phyloP scores from a whole-genome alignment of 2,329 filamentous ascomycete species.

The Piedraia hortae region DNA sequence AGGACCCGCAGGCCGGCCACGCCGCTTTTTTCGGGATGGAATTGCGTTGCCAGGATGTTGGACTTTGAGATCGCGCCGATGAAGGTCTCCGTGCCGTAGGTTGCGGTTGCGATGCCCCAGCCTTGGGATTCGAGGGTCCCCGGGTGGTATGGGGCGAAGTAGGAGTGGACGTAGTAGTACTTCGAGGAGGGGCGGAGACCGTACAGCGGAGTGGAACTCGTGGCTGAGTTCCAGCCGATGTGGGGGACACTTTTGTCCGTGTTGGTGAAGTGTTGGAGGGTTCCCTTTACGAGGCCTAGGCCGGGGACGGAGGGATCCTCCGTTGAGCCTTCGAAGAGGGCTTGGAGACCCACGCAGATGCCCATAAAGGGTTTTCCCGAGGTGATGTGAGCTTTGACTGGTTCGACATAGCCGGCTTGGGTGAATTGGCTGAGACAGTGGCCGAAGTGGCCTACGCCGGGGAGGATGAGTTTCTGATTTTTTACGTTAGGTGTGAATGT shows the following conservation, averaged over 20 bases:
- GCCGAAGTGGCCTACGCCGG: constrained; percentile 90
- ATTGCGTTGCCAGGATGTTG: constrained; percentile 78
- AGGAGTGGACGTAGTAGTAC: constrained; percentile 98
- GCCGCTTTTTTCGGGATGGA: constrained; percentile 94
- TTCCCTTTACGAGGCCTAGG: constrained; percentile 43
- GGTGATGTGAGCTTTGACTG: constrained; percentile 56
- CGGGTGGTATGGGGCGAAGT: constrained; percentile 48
- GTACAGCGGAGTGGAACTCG: constrained; percentile 30
- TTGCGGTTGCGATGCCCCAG: constrained; percentile 77
- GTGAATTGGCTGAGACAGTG: constrained; percentile 74
- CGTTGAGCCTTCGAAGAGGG: constrained; percentile 59
- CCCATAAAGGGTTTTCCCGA: constrained; percentile 94
- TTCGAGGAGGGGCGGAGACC: constrained; percentile 58
- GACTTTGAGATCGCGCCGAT: constrained; percentile 66
- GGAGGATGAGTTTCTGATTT: constrained; percentile 79
- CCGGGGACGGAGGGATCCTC: constrained; percentile 49
- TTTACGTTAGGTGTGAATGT: too few species aligned
- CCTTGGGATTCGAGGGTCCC: constrained; percentile 54
- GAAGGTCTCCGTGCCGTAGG: constrained; percentile 71
- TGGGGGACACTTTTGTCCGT: constrained; percentile 75
- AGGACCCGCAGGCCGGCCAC: constrained; percentile 62
- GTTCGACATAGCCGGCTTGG: constrained; percentile 56
- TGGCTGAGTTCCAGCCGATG: constrained; percentile 90
- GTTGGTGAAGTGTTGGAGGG: constrained; percentile 51
- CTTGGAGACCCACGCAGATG: constrained; percentile 85